Evolutionary conservation across 2,329 filamentous ascomycete genomes (phyloP), one percentile per base, ranked within the genome.

Genomic region (Fusarium humuli): DNA sequence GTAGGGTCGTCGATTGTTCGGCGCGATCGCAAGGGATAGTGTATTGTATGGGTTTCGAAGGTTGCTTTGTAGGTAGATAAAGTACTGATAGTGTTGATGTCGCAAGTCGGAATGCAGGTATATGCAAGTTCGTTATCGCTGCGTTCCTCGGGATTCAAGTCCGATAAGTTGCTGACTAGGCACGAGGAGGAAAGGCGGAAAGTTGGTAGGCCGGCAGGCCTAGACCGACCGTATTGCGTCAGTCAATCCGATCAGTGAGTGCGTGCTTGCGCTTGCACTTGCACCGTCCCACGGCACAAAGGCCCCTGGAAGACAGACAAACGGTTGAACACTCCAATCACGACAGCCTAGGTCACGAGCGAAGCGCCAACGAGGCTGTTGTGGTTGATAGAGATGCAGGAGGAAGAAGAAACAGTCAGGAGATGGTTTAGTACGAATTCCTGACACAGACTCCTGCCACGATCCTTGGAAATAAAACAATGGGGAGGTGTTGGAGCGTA

Each of bases 281-380:
- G 61, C 47, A 70, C 71, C 67, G 68, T 70, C 73, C 62, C 48
- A 58, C 70, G 68, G 73, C 72, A 69, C 73, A 65, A 49, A 74
- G 64, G 63, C 69, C 70, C 57, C 55, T 61, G 44, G 13, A 58
- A 61, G 50, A 23, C 58, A 62, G 60, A 65, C 32, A 66, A 49
- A 49, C 47, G 56, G 56, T 62, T 63, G 37, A 47, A 57, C 54
- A 50, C 61, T 53, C 47, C 47, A 41, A 54, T 67, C 60, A 64
- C 70, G 47, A 66, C 60, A 62, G 40, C 32, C 47, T 32, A 48
- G 27, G 68, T 73, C 66, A 73, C 61, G 57, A 63, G 59, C 53
- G 20, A 50, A 61, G 22, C 55, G 29, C 52, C 57, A 56, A 61
- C 57, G 56, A 63, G 32, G 61, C 44, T 57, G 65, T 67, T 65